phyloP scores from a whole-genome alignment of 2,329 filamentous ascomycete genomes.

The Blastomyces gilchristii region DNA sequence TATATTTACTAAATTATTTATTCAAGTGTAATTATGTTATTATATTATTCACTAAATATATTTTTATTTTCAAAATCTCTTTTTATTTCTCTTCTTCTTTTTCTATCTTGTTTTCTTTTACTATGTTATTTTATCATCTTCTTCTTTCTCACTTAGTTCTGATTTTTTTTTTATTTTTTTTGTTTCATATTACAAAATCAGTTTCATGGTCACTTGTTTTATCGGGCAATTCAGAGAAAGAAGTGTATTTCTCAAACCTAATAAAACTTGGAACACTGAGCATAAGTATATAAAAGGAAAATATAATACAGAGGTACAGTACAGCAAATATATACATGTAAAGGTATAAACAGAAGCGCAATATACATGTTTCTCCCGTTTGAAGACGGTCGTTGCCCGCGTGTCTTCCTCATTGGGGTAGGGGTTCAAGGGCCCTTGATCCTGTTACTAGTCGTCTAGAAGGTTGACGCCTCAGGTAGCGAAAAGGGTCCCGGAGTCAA shows the following conservation, averaged over 20 bases:
- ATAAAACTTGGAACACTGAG: no score
- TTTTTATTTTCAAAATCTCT: no score
- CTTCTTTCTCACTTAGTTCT: no score
- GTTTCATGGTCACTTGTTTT: conserved; percentile 8
- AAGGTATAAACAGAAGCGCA: not conserved
- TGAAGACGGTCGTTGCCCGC: not conserved
- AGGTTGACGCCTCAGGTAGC: not conserved
- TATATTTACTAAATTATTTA: no score
- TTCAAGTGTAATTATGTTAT: no score
- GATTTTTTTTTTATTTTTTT: no score
- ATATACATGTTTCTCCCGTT: not conserved
- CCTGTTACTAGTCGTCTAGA: not conserved
- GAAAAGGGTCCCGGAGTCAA: not conserved
- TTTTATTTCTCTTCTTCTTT: no score
- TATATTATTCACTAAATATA: no score
- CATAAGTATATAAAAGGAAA: not conserved
- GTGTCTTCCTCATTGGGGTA: not conserved
- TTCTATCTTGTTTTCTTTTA: no score
- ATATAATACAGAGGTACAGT: not conserved
- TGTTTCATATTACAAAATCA: conserved; percentile 9
- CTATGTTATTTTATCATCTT: no score
- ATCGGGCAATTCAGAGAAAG: not conserved
- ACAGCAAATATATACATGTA: not conserved
- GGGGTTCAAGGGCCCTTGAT: not conserved
- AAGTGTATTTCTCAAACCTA: not conserved